These are phyloP conservation scores for Aspergillus terreus DNA, from an alignment of 2,329 filamentous ascomycete genomes.

Conservation along the genomic window DNA sequence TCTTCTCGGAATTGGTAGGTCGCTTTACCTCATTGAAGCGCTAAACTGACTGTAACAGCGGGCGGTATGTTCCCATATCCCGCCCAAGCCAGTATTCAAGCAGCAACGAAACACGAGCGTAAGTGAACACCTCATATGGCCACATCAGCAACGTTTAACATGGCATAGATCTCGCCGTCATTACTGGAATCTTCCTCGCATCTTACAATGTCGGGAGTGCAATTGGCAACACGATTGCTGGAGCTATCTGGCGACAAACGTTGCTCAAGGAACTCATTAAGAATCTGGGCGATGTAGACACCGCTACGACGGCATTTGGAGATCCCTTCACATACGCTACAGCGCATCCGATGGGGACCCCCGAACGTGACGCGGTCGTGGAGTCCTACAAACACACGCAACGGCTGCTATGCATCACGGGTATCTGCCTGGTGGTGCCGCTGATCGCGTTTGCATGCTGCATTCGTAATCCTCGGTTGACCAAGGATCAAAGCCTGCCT, in stretches of 20 bases:
- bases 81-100: conserved; percentile 50
- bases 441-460: conserved; percentile 45
- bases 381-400: conserved; percentile 46
- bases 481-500: conserved; percentile 44
- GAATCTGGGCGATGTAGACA: conserved; percentile 37
- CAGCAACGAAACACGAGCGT: conserved; percentile 49
- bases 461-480: conserved; percentile 45
- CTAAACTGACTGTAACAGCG: conserved; percentile 23
- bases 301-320: conserved; percentile 40
- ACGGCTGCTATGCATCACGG: conserved; percentile 48
- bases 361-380: conserved; percentile 42
- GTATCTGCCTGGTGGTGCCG: conserved; percentile 47
- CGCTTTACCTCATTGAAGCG: background rate
- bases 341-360: conserved; percentile 43
- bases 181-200: conserved; percentile 61
- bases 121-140: conserved; percentile 7
- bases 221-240: conserved; percentile 58
- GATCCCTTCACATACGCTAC: conserved; percentile 38
- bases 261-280: conserved; percentile 46
- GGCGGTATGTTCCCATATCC: conserved; percentile 60
- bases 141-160: background rate
- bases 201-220: conserved; percentile 62
- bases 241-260: conserved; percentile 60
- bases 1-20: conserved; percentile 54
- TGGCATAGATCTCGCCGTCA: conserved; percentile 54